Percentiles rank a stretch among this genome's conserved stretches.
These are phyloP conservation scores for Saitozyma sp. DNA, from an alignment of 768 basidiomycete species.

Conservation along the genomic window DNA sequence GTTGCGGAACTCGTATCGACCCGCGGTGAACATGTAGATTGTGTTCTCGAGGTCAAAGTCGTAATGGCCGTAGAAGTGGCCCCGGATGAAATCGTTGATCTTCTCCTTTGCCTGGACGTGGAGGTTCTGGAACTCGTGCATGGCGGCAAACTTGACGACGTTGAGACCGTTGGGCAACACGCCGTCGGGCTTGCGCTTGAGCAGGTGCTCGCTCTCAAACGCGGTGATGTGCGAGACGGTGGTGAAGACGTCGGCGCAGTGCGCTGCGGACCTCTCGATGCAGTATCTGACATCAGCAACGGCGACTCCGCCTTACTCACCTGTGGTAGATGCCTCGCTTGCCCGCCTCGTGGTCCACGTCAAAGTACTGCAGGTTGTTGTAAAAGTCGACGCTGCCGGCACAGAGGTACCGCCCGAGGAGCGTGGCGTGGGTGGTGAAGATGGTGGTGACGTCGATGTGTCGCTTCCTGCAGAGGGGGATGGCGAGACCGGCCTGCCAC, in stretches of 20 bases:
- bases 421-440: slow-evolving; percentile 97
- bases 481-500: slow-evolving; percentile 97
- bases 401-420: slow-evolving; percentile 96
- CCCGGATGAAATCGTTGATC: slow-evolving; percentile 95
- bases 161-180: slow-evolving; percentile 97
- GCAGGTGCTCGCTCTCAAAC: slow-evolving; percentile 90
- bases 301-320: slow-evolving; percentile 19
- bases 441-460: slow-evolving; percentile 98
- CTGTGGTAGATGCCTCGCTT: slow-evolving; percentile 98
- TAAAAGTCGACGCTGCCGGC: slow-evolving; percentile 98
- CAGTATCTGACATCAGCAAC: slow-evolving; percentile 64
- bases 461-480: slow-evolving; percentile 84
- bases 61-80: slow-evolving; percentile 97
- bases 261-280: slow-evolving; percentile 89
- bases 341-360: slow-evolving; percentile 98
- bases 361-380: slow-evolving; percentile 99
- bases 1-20: slow-evolving; percentile 97
- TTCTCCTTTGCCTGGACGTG: slow-evolving; percentile 93
- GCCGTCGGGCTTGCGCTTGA: slow-evolving; percentile 95
- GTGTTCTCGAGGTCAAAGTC: slow-evolving; percentile 85
- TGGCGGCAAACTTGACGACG: slow-evolving; percentile 97
- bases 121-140: slow-evolving; percentile 94
- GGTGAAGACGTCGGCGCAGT: slow-evolving; percentile 97
- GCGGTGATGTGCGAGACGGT: slow-evolving; percentile 98
- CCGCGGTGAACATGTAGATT: slow-evolving; percentile 94